phyloP scores from a whole-genome alignment of 2,329 filamentous ascomycete genomes.

The Moelleriella libera region DNA sequence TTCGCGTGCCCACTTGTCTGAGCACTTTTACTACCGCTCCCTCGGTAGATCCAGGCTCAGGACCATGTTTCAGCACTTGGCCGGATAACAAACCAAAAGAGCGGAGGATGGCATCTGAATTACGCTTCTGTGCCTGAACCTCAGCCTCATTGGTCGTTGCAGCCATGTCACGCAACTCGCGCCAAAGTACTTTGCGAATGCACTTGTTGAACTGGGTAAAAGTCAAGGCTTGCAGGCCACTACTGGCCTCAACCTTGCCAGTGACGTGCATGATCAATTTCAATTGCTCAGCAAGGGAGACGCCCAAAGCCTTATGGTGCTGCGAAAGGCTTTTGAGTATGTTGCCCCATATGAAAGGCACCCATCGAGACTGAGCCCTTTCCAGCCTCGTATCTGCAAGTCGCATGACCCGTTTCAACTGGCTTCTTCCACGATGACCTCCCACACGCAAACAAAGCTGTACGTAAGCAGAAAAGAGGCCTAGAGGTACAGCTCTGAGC shows the following conservation, averaged over 20 bases:
- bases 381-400: slow-evolving; percentile 14
- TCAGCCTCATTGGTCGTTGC: background rate
- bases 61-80: background rate
- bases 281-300: slow-evolving; percentile 16
- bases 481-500: slow-evolving; percentile 13
- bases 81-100: background rate
- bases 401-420: slow-evolving; percentile 17
- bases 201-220: slow-evolving; percentile 11
- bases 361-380: slow-evolving; percentile 12
- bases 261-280: slow-evolving; percentile 12
- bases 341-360: slow-evolving; percentile 16
- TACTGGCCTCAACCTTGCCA: slow-evolving; percentile 12
- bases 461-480: slow-evolving; percentile 36
- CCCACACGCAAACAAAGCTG: slow-evolving; percentile 12
- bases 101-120: background rate
- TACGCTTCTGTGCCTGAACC: background rate
- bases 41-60: background rate
- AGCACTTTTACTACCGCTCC: slow-evolving; percentile 4
- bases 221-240: slow-evolving; percentile 8
- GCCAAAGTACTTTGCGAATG: slow-evolving; percentile 8
- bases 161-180: slow-evolving; percentile 11
- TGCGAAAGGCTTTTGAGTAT: slow-evolving; percentile 19
- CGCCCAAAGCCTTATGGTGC: slow-evolving; percentile 12
- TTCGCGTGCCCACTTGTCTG: slow-evolving; percentile 7
- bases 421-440: slow-evolving; percentile 8